Base-by-base conservation (phyloP, 2,329 filamentous ascomycete genomes). In the Ceratocystis ficicola region DNA sequence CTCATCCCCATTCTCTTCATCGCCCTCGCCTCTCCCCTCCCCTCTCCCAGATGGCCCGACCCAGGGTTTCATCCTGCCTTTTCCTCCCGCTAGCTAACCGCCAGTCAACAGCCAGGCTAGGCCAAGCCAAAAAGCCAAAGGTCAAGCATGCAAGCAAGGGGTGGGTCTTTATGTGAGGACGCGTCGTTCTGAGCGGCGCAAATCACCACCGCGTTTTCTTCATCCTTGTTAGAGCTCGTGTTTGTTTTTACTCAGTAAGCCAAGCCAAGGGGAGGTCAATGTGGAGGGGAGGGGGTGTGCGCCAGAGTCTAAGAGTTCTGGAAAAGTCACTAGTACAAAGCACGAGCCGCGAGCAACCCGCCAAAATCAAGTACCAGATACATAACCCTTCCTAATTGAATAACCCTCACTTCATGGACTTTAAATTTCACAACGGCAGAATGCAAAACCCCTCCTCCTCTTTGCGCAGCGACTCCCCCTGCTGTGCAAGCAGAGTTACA, bases 31-130 rank as follows among this genome's bases (percentile, higher is more conserved):
- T 10, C n/a, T 2, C n/a, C n/a, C 12, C 44, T 15, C 44, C 17
- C 5, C 20, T 15, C 20, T 15, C 50, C 22, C 22, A 55, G 22
- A 55, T 55, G 50, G 12, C 20, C 20, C 50, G n/a, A 6, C 20
- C 20, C 50, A 55, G 50, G 22, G 50, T 28, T 55, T 28, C 50
- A 55, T 55, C 50, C 50, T 55, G 12, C 50, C 50, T 55, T 55
- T 55, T 12, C 50, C 20, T 55, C 50, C 22, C 50, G 20, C 50
- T 28, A 22, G 20, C 22, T 15, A 50, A 50, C 46, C 46, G 46
- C 46, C 46, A n/a, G 22, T 22, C 22, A 8, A 50, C 22, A 22
- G 46, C 46, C 22, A 50, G 7, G 5, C 46, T 12, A 50, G 20
- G 46, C 32, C 32, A 41, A 41, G 10, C 8, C 8, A 41, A 41